Evolutionary conservation across 179 eudicot species (phyloP).

Genomic region (Monotropa hypopitys): DNA sequence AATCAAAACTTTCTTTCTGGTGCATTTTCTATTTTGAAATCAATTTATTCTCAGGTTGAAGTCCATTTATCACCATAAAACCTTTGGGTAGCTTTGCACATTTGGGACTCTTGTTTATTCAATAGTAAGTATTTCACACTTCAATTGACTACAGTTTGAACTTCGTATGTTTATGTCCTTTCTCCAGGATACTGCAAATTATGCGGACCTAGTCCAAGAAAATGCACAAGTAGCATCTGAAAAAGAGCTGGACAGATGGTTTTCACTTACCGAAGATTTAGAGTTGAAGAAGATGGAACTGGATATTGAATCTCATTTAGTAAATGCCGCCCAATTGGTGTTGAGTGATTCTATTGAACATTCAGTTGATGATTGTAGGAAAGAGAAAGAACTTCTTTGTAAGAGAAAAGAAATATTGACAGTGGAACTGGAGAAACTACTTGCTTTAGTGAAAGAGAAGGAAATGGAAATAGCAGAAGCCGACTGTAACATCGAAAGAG

Average conservation of each 20-base stretch:
- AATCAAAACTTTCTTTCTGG: not conserved
- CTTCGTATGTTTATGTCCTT: not conserved
- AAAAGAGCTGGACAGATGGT: slow-evolving; percentile 45
- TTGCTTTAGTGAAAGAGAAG: slow-evolving; percentile 50
- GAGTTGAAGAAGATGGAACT: slow-evolving; percentile 50
- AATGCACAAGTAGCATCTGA: slow-evolving; percentile 29
- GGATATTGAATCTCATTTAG: slow-evolving; percentile 45
- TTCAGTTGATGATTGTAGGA: slow-evolving; percentile 39
- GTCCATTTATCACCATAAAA: not conserved
- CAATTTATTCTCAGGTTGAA: not conserved
- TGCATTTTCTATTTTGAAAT: not conserved
- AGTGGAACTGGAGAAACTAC: slow-evolving; percentile 46
- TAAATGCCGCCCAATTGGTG: slow-evolving; percentile 31
- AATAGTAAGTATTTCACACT: not conserved
- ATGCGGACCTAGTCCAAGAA: slow-evolving; percentile 34
- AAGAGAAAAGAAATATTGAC: slow-evolving; percentile 31
- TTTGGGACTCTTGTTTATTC: slow-evolving; percentile 6
- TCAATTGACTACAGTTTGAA: slow-evolving; percentile 1
- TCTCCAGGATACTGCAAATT: slow-evolving; percentile 38
- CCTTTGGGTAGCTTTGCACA: not conserved
- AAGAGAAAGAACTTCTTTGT: slow-evolving; percentile 46
- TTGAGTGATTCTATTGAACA: slow-evolving; percentile 36
- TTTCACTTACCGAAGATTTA: slow-evolving; percentile 32
- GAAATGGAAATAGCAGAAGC: slow-evolving; percentile 57
- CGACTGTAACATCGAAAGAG: slow-evolving; percentile 36